Conservation (phyloP, 2,329 filamentous ascomycete species). For the Elsinoe necatrix region DNA sequence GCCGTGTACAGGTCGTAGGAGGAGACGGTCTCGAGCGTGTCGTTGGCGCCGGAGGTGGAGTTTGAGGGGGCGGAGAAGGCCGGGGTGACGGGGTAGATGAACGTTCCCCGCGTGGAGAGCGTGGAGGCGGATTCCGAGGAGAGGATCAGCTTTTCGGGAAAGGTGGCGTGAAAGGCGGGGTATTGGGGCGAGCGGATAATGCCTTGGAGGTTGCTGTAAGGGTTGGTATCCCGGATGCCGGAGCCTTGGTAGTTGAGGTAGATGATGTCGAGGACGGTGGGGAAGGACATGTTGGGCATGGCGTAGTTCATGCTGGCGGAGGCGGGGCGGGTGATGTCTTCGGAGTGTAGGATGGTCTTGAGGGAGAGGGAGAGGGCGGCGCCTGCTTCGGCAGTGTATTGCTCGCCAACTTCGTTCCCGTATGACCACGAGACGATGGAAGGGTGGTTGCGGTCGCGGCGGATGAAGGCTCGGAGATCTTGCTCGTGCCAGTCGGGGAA, state of each 20-base stretch:
- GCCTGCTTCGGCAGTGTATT: conserved; percentile 31
- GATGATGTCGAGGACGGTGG: conserved; percentile 40
- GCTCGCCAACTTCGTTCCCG: conserved; percentile 48
- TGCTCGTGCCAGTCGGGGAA: conserved; percentile 48
- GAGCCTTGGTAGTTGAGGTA: conserved; percentile 51
- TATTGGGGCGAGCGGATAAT: conserved; percentile 31
- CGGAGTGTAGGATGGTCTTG: conserved; percentile 36
- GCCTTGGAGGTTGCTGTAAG: conserved; percentile 28
- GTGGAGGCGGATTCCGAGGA: conserved; percentile 38
- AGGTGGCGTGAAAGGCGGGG: conserved; percentile 37
- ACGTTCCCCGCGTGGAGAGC: conserved; percentile 45
- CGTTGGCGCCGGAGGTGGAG: conserved; percentile 35
- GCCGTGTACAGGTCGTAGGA: conserved; percentile 47
- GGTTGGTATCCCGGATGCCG: conserved; percentile 32
- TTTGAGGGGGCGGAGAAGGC: conserved; percentile 34
- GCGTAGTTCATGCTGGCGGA: conserved; percentile 44
- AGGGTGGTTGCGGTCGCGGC: conserved; percentile 48
- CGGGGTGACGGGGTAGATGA: conserved; percentile 44
- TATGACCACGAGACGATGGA: conserved; percentile 47
- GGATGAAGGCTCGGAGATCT: conserved; percentile 44
- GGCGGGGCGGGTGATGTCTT: conserved; percentile 41
- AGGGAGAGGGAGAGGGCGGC: conserved; percentile 31
- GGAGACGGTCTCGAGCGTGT: conserved; percentile 33
- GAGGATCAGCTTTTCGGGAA: conserved; percentile 42
- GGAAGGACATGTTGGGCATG: conserved; percentile 33